These are phyloP conservation scores for Aciculoconidium aculeatum DNA, from an alignment of 805 yeast species.

Conservation along the genomic window DNA sequence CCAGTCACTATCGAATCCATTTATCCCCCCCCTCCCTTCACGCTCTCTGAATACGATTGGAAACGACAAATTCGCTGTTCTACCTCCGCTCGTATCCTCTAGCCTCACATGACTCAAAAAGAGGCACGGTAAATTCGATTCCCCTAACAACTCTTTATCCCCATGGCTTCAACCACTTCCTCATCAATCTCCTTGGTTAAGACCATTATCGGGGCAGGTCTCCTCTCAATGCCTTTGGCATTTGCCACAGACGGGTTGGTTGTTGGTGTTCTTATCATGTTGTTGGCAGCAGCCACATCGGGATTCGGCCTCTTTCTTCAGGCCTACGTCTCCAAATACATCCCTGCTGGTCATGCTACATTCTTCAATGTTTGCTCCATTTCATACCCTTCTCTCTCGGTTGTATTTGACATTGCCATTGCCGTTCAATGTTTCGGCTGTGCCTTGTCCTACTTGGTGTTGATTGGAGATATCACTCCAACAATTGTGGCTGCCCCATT, in stretches of 20 bases:
- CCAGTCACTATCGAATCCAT: too few relatives aligned
- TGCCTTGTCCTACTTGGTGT: slow-evolving; percentile 59
- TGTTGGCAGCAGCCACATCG: slow-evolving; percentile 61
- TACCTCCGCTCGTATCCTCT: too few relatives aligned
- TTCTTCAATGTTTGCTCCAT: slow-evolving; percentile 61
- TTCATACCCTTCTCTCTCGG: slow-evolving; percentile 55
- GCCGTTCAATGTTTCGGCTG: slow-evolving; percentile 71
- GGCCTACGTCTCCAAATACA: slow-evolving; percentile 44
- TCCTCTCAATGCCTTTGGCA: slow-evolving; percentile 68
- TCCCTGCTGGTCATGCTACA: slow-evolving; percentile 57
- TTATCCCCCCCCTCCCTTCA: too few relatives aligned
- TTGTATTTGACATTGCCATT: slow-evolving; percentile 61
- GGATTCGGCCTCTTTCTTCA: slow-evolving; percentile 64
- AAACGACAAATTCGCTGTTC: too few relatives aligned
- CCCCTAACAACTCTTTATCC: too few relatives aligned
- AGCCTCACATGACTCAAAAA: too few relatives aligned
- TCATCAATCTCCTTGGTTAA: slow-evolving; percentile 52
- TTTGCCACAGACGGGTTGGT: slow-evolving; percentile 45
- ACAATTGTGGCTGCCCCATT: slow-evolving; percentile 36
- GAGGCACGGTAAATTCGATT: too few relatives aligned
- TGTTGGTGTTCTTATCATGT: slow-evolving; percentile 42
- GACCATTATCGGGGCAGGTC: slow-evolving; percentile 62
- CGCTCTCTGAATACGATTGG: too few relatives aligned
- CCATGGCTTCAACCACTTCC: too few relatives aligned
- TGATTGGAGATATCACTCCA: slow-evolving; percentile 69